A percentile compares a stretch with the other conserved stretches of the same genome.
Evolutionary conservation across 371 early-diverging fungal genomes (phyloP).

Genomic region (Thermomucor indicae-seudaticae): DNA sequence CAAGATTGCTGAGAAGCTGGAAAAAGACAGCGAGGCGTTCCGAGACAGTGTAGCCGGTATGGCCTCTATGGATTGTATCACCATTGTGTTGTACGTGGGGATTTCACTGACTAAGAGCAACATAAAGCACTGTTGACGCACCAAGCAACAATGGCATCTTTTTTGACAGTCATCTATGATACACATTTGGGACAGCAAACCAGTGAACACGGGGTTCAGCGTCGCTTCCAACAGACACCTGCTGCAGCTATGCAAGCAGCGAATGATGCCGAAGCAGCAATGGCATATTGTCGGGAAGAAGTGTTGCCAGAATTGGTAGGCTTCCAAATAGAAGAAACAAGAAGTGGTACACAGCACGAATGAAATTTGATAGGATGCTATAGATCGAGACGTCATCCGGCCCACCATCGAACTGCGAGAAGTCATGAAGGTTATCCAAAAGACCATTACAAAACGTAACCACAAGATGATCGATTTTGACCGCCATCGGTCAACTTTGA

Average conservation of each 20-base stretch:
- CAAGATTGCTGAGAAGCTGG: conserved; percentile 50
- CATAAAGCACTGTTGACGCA: conserved; percentile 58
- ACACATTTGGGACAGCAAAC: conserved; percentile 24
- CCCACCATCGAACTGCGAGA: conserved; percentile 63
- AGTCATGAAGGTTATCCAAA: conserved; percentile 65
- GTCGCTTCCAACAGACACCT: conserved; percentile 47
- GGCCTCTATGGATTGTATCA: not conserved
- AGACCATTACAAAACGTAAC: conserved; percentile 72
- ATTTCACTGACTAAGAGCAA: not conserved
- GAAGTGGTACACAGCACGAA: not conserved
- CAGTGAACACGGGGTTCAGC: conserved; percentile 32
- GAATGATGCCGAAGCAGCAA: conserved; percentile 58
- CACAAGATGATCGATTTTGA: conserved; percentile 87
- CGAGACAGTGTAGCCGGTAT: conserved; percentile 70
- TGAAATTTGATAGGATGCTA: conserved; percentile 51
- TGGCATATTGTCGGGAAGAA: conserved; percentile 57
- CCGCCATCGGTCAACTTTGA: conserved; percentile 63
- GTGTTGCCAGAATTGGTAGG: conserved; percentile 67
- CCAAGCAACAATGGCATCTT: conserved; percentile 66
- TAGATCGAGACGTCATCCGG: conserved; percentile 70
- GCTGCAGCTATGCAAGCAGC: conserved; percentile 59
- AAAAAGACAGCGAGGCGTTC: conserved; percentile 68
- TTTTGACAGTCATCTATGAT: conserved; percentile 58
- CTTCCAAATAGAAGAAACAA: not conserved
- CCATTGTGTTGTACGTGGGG: not conserved